Percentiles rank a stretch among this genome's conserved stretches.
Conservation (phyloP, 768 basidiomycete species). For the Mycena epipterygia region DNA sequence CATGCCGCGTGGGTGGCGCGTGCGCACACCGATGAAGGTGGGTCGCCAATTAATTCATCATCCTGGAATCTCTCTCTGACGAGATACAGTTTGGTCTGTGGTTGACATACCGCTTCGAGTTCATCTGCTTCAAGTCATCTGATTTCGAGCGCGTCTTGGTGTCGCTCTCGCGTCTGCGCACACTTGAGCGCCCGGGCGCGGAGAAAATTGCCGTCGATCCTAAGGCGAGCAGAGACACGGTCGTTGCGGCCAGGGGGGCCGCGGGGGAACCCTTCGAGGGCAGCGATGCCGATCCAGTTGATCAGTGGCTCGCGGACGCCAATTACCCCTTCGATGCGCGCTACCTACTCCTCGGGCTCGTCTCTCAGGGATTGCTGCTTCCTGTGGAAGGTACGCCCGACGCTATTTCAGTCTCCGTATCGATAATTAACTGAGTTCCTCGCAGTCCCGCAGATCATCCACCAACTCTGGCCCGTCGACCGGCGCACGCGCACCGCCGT, state of each 20-base stretch:
- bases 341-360: conserved; percentile 33
- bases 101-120: conserved; percentile 35
- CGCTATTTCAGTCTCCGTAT: no score
- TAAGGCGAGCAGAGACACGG: neutral
- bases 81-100: conserved; percentile 29
- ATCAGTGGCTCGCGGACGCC: neutral
- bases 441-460: conserved; percentile 25
- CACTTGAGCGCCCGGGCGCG: conserved; percentile 23
- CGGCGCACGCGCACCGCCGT: conserved; percentile 3
- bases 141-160: conserved; percentile 21
- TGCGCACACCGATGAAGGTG: conserved; percentile 32
- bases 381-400: conserved; percentile 27
- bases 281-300: neutral
- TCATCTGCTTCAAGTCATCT: neutral
- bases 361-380: conserved; percentile 32
- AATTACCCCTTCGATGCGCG: conserved; percentile 27
- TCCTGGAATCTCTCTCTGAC: neutral
- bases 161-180: conserved; percentile 28
- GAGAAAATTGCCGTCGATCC: conserved; percentile 22
- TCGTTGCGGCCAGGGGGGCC: neutral
- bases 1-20: conserved; percentile 13
- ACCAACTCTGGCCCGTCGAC: conserved; percentile 20
- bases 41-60: neutral
- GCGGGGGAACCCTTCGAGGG: neutral
- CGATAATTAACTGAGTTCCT: neutral